Conservation (phyloP, 148 eudicot genomes). For the Chenopodium formosanum region DNA sequence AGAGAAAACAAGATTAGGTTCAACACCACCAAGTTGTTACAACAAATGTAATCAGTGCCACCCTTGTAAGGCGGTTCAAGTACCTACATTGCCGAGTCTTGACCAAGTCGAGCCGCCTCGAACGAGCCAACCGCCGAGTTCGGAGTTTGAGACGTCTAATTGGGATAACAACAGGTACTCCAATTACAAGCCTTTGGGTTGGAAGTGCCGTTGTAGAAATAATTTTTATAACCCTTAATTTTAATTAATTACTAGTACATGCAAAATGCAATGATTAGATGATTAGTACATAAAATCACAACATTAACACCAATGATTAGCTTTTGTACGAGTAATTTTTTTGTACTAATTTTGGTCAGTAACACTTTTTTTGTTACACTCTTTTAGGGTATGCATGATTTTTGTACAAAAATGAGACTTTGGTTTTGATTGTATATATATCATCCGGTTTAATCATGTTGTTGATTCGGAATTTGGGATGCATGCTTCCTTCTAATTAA, state of each 20-base stretch:
- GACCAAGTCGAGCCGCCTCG: conserved; percentile 26
- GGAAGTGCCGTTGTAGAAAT: conserved; percentile 76
- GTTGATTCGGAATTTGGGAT: no score
- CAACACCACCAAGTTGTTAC: conserved; percentile 92
- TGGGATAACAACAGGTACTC: conserved; percentile 55
- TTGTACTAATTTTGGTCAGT: no score
- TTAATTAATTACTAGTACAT: neutral
- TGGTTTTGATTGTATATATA: neutral
- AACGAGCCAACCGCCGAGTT: conserved; percentile 4
- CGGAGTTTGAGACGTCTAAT: conserved; percentile 22
- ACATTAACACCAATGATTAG: neutral
- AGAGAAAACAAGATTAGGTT: conserved; percentile 80
- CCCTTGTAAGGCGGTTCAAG: conserved; percentile 88
- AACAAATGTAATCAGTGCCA: conserved; percentile 94
- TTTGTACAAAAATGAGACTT: neutral
- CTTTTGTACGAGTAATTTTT: no score
- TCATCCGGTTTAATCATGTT: neutral
- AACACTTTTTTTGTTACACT: no score
- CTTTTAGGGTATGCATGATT: neutral
- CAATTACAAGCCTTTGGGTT: conserved; percentile 92
- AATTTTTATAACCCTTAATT: conserved; percentile 66
- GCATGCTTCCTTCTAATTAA: no score
- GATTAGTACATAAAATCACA: neutral
- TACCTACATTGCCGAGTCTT: conserved; percentile 58
- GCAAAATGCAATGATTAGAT: neutral